Conservation (phyloP, 257 asterid genomes). For the Paulownia fortunei region DNA sequence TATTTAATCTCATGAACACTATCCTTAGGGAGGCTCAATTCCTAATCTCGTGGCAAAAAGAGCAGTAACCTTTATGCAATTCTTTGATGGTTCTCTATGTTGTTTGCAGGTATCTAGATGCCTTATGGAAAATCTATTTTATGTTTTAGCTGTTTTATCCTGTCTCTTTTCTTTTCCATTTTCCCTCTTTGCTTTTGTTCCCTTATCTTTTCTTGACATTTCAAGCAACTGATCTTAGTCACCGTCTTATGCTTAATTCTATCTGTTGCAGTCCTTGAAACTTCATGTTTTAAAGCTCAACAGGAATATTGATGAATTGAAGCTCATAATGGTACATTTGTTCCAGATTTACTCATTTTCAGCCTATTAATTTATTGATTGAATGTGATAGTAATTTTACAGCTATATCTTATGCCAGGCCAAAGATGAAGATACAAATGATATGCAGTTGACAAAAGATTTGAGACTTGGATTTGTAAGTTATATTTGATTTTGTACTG, state of each 20-base stretch:
- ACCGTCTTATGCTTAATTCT: slow-evolving; percentile 38
- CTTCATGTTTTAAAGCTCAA: slow-evolving; percentile 86
- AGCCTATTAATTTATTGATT: slow-evolving; percentile 18
- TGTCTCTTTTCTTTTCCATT: slow-evolving; percentile 11
- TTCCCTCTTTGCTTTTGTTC: neutral
- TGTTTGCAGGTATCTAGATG: slow-evolving; percentile 15
- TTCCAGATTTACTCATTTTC: slow-evolving; percentile 26
- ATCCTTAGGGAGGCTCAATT: slow-evolving; percentile 11
- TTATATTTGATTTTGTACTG: slow-evolving; percentile 21
- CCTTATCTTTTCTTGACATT: slow-evolving; percentile 24
- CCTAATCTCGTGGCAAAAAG: neutral
- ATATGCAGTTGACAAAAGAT: slow-evolving; percentile 40
- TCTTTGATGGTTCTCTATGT: neutral
- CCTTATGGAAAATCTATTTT: slow-evolving; percentile 4
- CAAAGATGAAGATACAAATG: slow-evolving; percentile 45
- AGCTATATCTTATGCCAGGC: slow-evolving; percentile 50
- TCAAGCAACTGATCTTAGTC: slow-evolving; percentile 22
- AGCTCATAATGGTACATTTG: slow-evolving; percentile 70
- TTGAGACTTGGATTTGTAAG: slow-evolving; percentile 54
- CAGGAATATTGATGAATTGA: slow-evolving; percentile 66
- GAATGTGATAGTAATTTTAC: slow-evolving; percentile 23
- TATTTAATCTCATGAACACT: slow-evolving; percentile 3
- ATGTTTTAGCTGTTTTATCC: neutral
- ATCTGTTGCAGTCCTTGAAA: slow-evolving; percentile 84
- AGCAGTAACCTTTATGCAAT: neutral